Evolutionary conservation across 176 grass and related monocot species (phyloP), one percentile per base, ranked within the genome.

Genomic region (Triticum timopheevii): DNA sequence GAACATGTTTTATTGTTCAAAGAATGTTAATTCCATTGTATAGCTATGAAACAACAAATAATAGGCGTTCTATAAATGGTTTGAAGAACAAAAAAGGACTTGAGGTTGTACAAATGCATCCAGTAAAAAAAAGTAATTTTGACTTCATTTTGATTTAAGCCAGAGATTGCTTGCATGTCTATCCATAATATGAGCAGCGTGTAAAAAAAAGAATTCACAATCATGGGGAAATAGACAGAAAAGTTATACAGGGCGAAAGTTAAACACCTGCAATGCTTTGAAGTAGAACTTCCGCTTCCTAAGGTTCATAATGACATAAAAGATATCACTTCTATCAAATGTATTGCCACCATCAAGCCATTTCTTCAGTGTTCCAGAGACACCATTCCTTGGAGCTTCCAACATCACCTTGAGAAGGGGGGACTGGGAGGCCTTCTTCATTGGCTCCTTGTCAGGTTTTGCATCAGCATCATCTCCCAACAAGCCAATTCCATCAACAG

Each of bases 251-350:
- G 34, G 42, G 25, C 70, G 85, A 58, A 58, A 56, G 73, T 62
- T 49, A 80, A 64, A 82, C 68, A 99, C 97, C 97, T 99, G 66
- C 61, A 99, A 81, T n/a, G 94, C 94, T 85, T 99, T 99, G 19
- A 0, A 5, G 61, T 42, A 96, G 84, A 83, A 62, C 72, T 2
- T 81, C 11, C 73, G 56, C 71, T 25, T 99, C 6, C 94, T 81
- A 78, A 99, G 94, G 34, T 40, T 54, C 25, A 87, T 54, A 59
- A 91, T n/a, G 52, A 72, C 77, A 59, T 28, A 36, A 76, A 75
- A 81, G 52, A 96, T 23, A 13, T 87, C 90, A 10, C 86, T 67
- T 79, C 88, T 83, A 12, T 88, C 86, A 8, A 96, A 22, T 50
- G 73, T 9, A 73, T 96, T 94, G 76, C 94, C 94, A 75, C 83